phyloP scores from a whole-genome alignment of 169 alveolate species.

The Miamiensis avidus region DNA sequence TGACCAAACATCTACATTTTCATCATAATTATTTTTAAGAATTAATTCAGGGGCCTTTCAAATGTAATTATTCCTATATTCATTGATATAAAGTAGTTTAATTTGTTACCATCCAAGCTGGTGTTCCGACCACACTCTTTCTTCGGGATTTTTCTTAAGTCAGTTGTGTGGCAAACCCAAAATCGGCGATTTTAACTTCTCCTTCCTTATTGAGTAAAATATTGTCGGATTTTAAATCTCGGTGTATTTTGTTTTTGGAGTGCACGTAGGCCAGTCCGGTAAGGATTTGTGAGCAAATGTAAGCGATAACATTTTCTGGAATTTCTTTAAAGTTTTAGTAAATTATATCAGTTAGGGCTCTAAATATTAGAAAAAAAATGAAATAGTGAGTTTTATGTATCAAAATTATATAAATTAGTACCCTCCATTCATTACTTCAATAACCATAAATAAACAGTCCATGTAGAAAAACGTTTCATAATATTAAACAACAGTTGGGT shows the following conservation, averaged over 20 bases:
- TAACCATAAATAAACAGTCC: constrained; percentile 46
- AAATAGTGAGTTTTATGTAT: no score
- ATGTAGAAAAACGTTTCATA: constrained; percentile 28
- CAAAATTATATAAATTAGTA: neutral
- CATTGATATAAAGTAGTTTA: no score
- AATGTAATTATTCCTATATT: no score
- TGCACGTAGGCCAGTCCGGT: constrained; percentile 70
- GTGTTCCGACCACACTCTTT: constrained; percentile 45
- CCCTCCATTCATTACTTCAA: constrained; percentile 47
- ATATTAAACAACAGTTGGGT: constrained; percentile 36
- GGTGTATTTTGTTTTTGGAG: constrained; percentile 62
- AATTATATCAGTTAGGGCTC: constrained; percentile 30
- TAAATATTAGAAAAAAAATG: no score
- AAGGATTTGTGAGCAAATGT: constrained; percentile 48
- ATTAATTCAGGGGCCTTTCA: constrained; percentile 42
- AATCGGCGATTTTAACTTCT: constrained; percentile 79
- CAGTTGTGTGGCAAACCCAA: constrained; percentile 69
- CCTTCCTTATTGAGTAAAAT: constrained; percentile 70
- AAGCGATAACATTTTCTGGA: constrained; percentile 37
- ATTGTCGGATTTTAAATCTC: constrained; percentile 83
- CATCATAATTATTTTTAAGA: constrained; percentile 39
- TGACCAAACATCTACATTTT: constrained; percentile 52
- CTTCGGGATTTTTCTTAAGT: constrained; percentile 40
- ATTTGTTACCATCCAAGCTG: constrained; percentile 37
- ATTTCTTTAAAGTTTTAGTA: constrained; percentile 37